Conservation (phyloP, 345 rosid genomes). For the Odontarrhena argentea region DNA sequence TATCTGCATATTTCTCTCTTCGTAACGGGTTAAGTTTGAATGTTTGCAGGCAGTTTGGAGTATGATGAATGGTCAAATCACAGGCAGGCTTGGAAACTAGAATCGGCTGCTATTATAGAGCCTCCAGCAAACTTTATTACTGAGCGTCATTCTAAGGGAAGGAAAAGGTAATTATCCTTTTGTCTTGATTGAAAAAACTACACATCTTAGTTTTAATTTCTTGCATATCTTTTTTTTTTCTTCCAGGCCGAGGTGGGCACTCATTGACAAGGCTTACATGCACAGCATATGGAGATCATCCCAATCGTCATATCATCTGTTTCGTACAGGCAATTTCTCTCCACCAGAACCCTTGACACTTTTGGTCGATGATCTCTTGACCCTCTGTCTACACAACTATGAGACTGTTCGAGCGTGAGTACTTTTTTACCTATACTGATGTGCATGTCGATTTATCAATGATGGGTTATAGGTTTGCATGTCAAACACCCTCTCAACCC, state of each 20-base stretch:
- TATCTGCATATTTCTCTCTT: constrained; percentile 21
- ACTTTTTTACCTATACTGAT: constrained; percentile 12
- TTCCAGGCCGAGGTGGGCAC: constrained; percentile 98
- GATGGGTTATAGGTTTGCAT: constrained; percentile 10
- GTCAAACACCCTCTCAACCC: constrained; percentile 4
- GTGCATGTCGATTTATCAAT: constrained; percentile 15
- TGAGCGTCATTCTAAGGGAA: constrained; percentile 80
- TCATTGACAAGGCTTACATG: constrained; percentile 92
- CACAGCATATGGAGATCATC: constrained; percentile 97
- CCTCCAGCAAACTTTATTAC: constrained; percentile 93
- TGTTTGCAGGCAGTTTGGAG: constrained; percentile 79
- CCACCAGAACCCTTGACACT: constrained; percentile 71
- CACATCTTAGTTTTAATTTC: constrained; percentile 10
- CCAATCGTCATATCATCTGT: constrained; percentile 88
- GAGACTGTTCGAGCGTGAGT: constrained; percentile 97
- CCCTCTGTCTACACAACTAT: constrained; percentile 84
- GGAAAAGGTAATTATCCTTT: constrained; percentile 66
- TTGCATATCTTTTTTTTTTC: constrained; percentile 32
- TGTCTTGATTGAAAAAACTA: constrained; percentile 8
- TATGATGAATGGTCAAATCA: constrained; percentile 97
- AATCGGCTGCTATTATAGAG: constrained; percentile 93
- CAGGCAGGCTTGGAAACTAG: constrained; percentile 98
- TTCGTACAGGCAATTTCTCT: constrained; percentile 70
- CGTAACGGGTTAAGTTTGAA: constrained; percentile 12
- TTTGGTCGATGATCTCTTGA: constrained; percentile 84